Percentiles rank a stretch among this genome's conserved stretches.
Conservation (phyloP, 257 asterid genomes). For the Solanum piurae region DNA sequence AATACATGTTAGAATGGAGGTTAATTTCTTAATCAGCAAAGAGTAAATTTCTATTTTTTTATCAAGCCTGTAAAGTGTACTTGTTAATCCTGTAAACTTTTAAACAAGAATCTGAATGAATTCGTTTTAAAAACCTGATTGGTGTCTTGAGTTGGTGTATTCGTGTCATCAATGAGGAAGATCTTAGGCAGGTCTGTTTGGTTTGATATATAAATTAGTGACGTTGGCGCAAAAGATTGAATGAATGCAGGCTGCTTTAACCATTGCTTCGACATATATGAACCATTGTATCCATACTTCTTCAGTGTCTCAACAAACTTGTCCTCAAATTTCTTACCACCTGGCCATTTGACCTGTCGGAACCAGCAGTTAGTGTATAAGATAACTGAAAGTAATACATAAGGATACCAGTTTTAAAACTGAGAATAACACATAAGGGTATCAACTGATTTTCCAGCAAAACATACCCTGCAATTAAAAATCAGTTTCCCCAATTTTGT, state of each 20-base stretch:
- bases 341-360: conserved; percentile 80
- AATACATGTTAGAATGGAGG: background rate
- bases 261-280: conserved; percentile 87
- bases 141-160: conserved; percentile 68
- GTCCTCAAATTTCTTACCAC: conserved; percentile 82
- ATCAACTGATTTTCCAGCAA: background rate
- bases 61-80: background rate
- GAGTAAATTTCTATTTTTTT: background rate
- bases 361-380: background rate
- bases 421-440: background rate
- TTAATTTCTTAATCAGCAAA: background rate
- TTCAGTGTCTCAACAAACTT: conserved; percentile 61
- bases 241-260: conserved; percentile 70
- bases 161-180: conserved; percentile 52
- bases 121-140: conserved; percentile 52
- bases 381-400: background rate
- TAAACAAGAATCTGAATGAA: background rate
- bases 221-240: conserved; percentile 94
- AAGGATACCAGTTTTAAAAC: background rate
- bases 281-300: conserved; percentile 73
- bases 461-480: background rate
- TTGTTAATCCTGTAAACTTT: background rate
- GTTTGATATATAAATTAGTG: conserved; percentile 63
- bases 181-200: conserved; percentile 77
- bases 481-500: background rate